Evolutionary conservation across 495 filamentous ascomycete species (phyloP).

Genomic region (Neurospora sp.): DNA sequence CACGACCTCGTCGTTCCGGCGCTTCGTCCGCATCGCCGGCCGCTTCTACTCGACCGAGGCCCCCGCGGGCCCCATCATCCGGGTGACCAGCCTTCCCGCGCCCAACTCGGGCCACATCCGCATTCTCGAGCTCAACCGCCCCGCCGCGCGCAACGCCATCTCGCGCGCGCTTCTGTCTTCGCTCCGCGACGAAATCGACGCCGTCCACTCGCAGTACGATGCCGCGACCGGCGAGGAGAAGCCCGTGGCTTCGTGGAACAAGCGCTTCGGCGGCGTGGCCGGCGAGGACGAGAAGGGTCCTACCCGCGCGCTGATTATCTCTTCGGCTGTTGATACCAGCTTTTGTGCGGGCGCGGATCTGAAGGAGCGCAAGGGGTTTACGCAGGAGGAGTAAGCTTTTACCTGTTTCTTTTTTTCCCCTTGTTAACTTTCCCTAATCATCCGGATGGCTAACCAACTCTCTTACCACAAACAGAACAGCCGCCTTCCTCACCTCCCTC

Average conservation of each 20-base stretch:
- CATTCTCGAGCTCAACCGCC: slow-evolving; percentile 78
- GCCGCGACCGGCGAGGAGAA: slow-evolving; percentile 39
- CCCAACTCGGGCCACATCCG: slow-evolving; percentile 77
- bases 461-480: slow-evolving; percentile 41
- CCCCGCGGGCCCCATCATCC: slow-evolving; percentile 45
- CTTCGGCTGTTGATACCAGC: slow-evolving; percentile 62
- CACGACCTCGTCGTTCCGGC: not conserved
- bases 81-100: slow-evolving; percentile 60
- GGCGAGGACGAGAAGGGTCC: slow-evolving; percentile 33
- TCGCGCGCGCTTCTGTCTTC: slow-evolving; percentile 63
- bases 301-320: slow-evolving; percentile 70
- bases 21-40: slow-evolving; percentile 1
- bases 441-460: not conserved
- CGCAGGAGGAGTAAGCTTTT: slow-evolving; percentile 47
- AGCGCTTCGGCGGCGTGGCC: slow-evolving; percentile 29
- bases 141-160: slow-evolving; percentile 78
- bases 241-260: slow-evolving; percentile 20
- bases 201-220: slow-evolving; percentile 57
- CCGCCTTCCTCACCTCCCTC: slow-evolving; percentile 63
- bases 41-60: slow-evolving; percentile 27
- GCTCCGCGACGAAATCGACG: slow-evolving; percentile 57
- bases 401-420: slow-evolving; percentile 16
- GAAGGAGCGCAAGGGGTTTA: slow-evolving; percentile 74
- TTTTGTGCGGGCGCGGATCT: slow-evolving; percentile 95
- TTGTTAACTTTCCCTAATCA: not conserved